Conservation (phyloP, 2,329 filamentous ascomycete species). For the Pseudopithomyces chartarum region DNA sequence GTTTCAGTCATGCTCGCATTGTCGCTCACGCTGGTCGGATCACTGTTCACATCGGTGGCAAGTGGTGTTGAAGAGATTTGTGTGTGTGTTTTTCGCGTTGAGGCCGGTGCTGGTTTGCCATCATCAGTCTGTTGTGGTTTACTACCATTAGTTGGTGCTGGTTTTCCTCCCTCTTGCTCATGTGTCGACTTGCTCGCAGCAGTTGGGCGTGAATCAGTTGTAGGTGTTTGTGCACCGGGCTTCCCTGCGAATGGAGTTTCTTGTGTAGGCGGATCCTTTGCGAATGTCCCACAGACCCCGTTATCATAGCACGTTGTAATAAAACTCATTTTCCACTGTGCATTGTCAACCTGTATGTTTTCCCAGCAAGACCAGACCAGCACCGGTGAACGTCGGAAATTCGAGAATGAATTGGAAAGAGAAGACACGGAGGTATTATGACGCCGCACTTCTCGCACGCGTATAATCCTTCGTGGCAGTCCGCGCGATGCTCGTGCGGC, state of each 20-base stretch:
- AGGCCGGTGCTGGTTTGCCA: background rate
- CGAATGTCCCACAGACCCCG: too few relatives aligned
- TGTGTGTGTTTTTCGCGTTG: background rate
- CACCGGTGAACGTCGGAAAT: background rate
- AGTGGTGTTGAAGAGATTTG: background rate
- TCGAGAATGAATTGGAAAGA: background rate
- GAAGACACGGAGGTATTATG: background rate
- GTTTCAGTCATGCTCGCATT: background rate
- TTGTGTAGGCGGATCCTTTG: too few relatives aligned
- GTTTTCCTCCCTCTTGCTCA: background rate
- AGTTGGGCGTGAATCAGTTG: background rate
- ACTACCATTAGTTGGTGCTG: background rate
- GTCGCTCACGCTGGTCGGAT: background rate
- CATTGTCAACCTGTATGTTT: background rate
- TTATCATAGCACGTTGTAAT: background rate
- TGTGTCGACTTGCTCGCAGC: background rate
- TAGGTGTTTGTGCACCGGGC: too few relatives aligned
- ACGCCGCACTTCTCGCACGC: background rate
- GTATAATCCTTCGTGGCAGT: background rate
- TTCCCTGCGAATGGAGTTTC: too few relatives aligned
- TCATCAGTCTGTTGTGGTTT: background rate
- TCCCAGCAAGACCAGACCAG: background rate
- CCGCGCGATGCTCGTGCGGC: slow-evolving; percentile 1
- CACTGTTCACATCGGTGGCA: background rate
- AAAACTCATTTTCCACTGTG: background rate